phyloP scores from a whole-genome alignment of 306 rosid genomes.

The Heteromeles arbutifolia region DNA sequence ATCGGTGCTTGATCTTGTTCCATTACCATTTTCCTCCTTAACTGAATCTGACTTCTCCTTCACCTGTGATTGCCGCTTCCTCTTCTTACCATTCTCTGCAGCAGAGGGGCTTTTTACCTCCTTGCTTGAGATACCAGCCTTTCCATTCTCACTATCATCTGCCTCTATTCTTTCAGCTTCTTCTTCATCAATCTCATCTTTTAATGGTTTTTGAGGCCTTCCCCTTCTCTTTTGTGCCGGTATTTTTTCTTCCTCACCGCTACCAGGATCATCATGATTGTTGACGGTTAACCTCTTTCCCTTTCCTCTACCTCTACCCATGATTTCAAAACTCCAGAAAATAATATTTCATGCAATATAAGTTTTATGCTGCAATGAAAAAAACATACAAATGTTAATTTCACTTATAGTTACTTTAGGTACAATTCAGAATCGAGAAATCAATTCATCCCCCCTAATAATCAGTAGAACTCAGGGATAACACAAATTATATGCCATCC shows the following conservation, averaged over 20 bases:
- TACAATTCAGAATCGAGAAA: not conserved
- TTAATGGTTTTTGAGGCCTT: constrained; percentile 44
- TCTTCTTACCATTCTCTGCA: constrained; percentile 47
- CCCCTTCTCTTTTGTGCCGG: constrained; percentile 50
- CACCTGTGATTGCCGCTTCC: constrained; percentile 33
- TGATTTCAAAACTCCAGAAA: constrained; percentile 32
- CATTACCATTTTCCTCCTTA: constrained; percentile 37
- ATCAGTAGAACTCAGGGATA: not conserved
- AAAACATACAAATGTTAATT: constrained; percentile 1
- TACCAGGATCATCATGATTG: constrained; percentile 43
- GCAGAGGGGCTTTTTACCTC: constrained; percentile 26
- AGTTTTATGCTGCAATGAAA: constrained; percentile 31
- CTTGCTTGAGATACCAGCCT: constrained; percentile 20
- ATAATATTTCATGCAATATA: constrained; percentile 39
- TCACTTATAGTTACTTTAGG: not conserved
- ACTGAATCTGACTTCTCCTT: constrained; percentile 36
- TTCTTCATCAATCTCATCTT: constrained; percentile 44
- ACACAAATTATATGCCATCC: not conserved
- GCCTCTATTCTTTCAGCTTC: constrained; percentile 36
- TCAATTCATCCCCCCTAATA: not conserved
- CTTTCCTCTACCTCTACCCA: constrained; percentile 56
- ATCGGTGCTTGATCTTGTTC: constrained; percentile 28
- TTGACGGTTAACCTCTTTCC: constrained; percentile 37
- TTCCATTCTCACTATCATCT: constrained; percentile 30
- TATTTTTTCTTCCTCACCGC: constrained; percentile 49